Base-by-base conservation (phyloP, 2,329 filamentous ascomycete genomes). In the Stemphylium lycopersici region DNA sequence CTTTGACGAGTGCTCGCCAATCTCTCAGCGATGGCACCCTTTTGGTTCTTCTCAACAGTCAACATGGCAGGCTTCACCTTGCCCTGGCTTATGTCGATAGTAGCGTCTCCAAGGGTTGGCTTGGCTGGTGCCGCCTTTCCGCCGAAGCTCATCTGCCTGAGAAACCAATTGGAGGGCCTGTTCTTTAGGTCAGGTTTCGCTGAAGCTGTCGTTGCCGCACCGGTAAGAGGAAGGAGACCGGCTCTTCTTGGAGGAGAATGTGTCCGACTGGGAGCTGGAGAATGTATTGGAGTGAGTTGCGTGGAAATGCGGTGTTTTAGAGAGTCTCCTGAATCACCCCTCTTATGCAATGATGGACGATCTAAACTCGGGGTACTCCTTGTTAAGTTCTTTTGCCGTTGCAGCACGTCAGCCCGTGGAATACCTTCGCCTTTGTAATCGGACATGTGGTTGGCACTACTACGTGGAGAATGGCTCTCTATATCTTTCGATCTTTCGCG, bases 101-200 rank as follows among this genome's bases (percentile, higher is more conserved):
- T 72, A 10, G 70, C 68, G 37, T 65, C 62, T 24, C 64, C 66
- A 6, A 67, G 61, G 2, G 68, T 73, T 6, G 68, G 54, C 53
- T 75, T 71, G 7, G 67, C 58, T 13, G 69, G 53, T 4, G 61
- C 55, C 40, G 62, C 63, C 33, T 66, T 69, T 6, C 69, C 72
- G n/a, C 69, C 72, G 48, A 76, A 76, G 54, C 75, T 77, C 22
- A 77, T 75, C 31, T 77, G 73, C 39, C 73, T 59, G 8, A 75
- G 57, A 26, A 75, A 72, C 72, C 72, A 75, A 20, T 70, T 67
- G 3, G 65, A 63, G 16, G 71, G 69, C 24, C 67, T 56, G 32
- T 46, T 61, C 32, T 61, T 66, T 4, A 41, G 42, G 7, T 68
- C 65, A 6, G 52, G 31, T 31, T 59, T 67, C 3, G 31, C 33